Evolutionary conservation across 2,329 filamentous ascomycete genomes (phyloP), one percentile per base, ranked within the genome.

Genomic region (Pseudogymnoascus sp.): DNA sequence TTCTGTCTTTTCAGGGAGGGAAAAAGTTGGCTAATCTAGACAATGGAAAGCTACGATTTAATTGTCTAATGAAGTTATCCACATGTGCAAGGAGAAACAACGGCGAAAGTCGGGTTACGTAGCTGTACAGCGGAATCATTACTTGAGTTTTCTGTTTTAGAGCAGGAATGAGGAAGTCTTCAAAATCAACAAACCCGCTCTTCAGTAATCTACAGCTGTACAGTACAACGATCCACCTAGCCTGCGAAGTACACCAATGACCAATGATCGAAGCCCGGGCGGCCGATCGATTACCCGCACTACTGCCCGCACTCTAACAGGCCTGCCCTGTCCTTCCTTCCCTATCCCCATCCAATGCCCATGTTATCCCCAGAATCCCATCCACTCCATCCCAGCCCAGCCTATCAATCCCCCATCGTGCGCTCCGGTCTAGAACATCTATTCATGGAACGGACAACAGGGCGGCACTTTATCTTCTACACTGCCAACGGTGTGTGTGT

Each of bases 271-370:
- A 38, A 60, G 53, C 28, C 53, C 6, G 53, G 28, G 28, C 19
- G 17, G 57, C 57, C 13, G 57, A 35, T 60, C 57, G 44, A 50
- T 50, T 10, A 8, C 21, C 44, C 21, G 23, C 44, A 23, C 44
- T 50, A 50, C 44, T 62, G 57, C 62, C 63, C 38, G 33, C 42
- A 64, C 42, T 31, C 36, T 50, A 64, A 61, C 44, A 28, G 19
- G 19, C 35, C 61, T 19, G 36, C 60, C 57, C 44, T 40, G 21
- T 19, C 60, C 57, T 28, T 38, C 53, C 38, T 57, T 33, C 31
- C 44, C 50, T 28, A 28, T 42, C 26, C 23, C 62, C n/a, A 61
- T 31, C 17, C 23, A 44, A 67, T 66, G 64, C 26, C 13, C 15
- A 60, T 19, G 62, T 64, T 60, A n/a, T 57, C 40, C 33, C 42